Percentiles rank a stretch among this genome's conserved stretches.
Evolutionary conservation across 495 filamentous ascomycete genomes (phyloP).

Genomic region (Penicillium ochrochloron): DNA sequence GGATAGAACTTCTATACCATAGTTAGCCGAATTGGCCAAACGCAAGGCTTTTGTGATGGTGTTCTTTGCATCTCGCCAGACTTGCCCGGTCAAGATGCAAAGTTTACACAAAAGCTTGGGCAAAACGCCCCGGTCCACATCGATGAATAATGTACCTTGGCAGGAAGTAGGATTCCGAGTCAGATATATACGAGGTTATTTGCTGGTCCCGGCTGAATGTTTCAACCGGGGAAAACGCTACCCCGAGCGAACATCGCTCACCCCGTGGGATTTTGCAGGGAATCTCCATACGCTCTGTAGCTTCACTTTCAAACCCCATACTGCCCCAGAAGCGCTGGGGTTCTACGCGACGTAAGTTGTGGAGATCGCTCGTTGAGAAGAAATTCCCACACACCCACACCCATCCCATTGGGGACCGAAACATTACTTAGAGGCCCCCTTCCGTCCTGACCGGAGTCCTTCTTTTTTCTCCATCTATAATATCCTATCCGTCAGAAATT

Average conservation of each 20-base stretch:
- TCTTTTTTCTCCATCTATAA: conserved; percentile 11
- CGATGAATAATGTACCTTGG: neutral
- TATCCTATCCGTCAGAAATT: conserved; percentile 4
- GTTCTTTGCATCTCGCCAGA: conserved; percentile 1
- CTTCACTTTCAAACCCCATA: conserved; percentile 35
- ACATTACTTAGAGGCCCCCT: conserved; percentile 33
- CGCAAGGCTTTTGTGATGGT: neutral
- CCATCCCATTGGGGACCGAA: conserved; percentile 19
- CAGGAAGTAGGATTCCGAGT: conserved; percentile 25
- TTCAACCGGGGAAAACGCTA: conserved; percentile 44
- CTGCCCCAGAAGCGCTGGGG: conserved; percentile 39
- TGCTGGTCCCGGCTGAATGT: conserved; percentile 31
- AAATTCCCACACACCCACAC: conserved; percentile 31
- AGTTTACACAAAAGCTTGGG: neutral
- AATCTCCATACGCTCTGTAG: conserved; percentile 25
- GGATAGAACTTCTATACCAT: conserved; percentile 5
- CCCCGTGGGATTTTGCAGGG: conserved; percentile 25
- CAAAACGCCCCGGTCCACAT: neutral
- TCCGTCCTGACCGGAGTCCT: conserved; percentile 12
- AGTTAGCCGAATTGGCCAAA: conserved; percentile 20
- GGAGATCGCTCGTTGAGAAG: conserved; percentile 33
- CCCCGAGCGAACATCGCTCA: conserved; percentile 33
- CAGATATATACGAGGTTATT: conserved; percentile 32
- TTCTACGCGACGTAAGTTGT: conserved; percentile 36
- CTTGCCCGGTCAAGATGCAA: neutral